A percentile compares a stretch with the other conserved stretches of the same genome.
Conservation (phyloP, 1,284 basidiomycete genomes). For the Cystobasidium pallidum region DNA sequence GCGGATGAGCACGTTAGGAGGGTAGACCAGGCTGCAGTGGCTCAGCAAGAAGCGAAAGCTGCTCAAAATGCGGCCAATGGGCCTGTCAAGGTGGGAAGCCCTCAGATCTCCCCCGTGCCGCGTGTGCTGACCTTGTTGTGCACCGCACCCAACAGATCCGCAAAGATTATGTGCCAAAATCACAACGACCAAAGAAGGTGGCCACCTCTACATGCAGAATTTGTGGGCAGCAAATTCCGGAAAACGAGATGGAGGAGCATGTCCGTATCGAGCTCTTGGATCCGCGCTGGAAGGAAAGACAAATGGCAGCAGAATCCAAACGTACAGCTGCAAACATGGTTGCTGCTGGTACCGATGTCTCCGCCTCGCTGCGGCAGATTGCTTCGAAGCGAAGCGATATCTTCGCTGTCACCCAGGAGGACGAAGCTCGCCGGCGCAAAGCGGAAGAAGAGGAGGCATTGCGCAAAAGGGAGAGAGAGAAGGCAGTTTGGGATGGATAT, state of each 20-base stretch:
- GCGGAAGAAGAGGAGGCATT: constrained; percentile 73
- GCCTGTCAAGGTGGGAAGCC: constrained; percentile 61
- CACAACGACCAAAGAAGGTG: constrained; percentile 60
- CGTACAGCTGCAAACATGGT: constrained; percentile 83
- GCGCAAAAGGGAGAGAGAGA: constrained; percentile 80
- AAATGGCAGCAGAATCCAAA: constrained; percentile 79
- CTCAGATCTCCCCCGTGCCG: no score
- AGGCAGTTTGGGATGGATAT: constrained; percentile 90
- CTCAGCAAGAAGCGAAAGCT: constrained; percentile 18
- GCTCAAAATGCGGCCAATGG: constrained; percentile 28
- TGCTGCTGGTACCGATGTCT: constrained; percentile 74
- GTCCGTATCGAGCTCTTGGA: constrained; percentile 98
- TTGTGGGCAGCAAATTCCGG: constrained; percentile 89
- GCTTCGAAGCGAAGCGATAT: constrained; percentile 90
- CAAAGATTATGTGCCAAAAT: constrained; percentile 64
- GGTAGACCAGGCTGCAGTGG: constrained; percentile 38
- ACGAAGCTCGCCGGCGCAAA: constrained; percentile 45
- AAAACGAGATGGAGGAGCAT: constrained; percentile 94
- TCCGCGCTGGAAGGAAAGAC: constrained; percentile 95
- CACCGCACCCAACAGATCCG: constrained; percentile 22
- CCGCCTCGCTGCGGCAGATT: constrained; percentile 84
- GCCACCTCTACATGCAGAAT: constrained; percentile 85
- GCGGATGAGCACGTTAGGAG: constrained; percentile 70
- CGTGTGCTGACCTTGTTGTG: no score
- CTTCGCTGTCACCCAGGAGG: constrained; percentile 68